These are phyloP conservation scores for Aspergillus steynii DNA, from an alignment of 495 filamentous ascomycete species.

Conservation along the genomic window DNA sequence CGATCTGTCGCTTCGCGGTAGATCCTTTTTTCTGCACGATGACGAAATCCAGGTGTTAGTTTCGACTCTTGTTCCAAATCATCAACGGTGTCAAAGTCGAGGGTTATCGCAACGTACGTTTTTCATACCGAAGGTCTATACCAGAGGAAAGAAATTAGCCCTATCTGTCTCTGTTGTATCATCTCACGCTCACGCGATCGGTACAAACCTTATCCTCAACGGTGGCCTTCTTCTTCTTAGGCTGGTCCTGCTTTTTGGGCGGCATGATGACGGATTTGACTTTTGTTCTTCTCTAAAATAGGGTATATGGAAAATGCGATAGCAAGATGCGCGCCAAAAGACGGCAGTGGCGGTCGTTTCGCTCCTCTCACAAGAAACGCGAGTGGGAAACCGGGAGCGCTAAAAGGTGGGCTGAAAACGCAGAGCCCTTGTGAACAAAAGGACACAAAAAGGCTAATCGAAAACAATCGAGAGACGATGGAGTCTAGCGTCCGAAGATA, in stretches of 20 bases:
- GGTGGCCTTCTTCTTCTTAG: constrained; percentile 72
- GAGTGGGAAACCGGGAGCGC: background rate
- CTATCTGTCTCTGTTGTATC: background rate
- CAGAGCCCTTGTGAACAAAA: background rate
- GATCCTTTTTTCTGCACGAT: constrained; percentile 80
- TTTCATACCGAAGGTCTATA: constrained; percentile 95
- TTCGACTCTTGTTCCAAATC: constrained; percentile 15
- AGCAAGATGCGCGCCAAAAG: constrained; percentile 10
- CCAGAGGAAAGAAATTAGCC: constrained; percentile 20
- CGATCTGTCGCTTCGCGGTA: constrained; percentile 84
- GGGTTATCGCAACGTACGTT: constrained; percentile 58
- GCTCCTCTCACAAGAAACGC: background rate
- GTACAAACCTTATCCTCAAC: constrained; percentile 78
- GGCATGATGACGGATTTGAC: constrained; percentile 66
- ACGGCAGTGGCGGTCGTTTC: constrained; percentile 9
- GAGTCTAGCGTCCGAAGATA: background rate
- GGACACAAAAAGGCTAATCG: background rate
- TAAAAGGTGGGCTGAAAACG: background rate
- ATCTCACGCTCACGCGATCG: constrained; percentile 3
- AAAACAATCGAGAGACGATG: background rate
- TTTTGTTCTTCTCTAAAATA: background rate
- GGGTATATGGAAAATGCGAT: background rate
- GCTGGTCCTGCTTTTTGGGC: constrained; percentile 73
- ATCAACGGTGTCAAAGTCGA: constrained; percentile 13
- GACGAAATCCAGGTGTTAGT: constrained; percentile 11